Base-by-base conservation (phyloP, 805 yeast species). In the Kuraishia ogatae region DNA sequence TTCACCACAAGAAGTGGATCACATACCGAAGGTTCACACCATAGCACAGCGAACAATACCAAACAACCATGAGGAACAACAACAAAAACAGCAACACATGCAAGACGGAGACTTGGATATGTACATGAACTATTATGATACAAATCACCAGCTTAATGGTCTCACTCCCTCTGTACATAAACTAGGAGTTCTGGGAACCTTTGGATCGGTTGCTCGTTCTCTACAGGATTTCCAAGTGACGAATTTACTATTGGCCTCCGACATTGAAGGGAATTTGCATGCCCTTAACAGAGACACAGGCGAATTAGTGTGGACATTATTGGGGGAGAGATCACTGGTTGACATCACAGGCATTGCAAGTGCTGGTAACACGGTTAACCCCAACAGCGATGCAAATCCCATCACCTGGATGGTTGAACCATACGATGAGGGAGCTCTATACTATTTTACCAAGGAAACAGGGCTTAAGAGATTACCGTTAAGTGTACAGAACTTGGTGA, bases 371-470 rank as follows among this genome's bases (percentile, higher is more conserved):
- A 52, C 54, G 17, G 47, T 55, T 17, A 48, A 24, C n/a, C n/a
- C 48, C 39, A 20, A 22, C 17, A 28, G 46, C n/a, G 47, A 43
- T 39, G 54, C 59, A 39, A 66, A 67, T 2, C 72, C 74, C 21
- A 62, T 77, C 53, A 80, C 85, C 0, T 88, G 97, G 93, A 84
- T 93, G 53, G 93, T 94, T 1, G 99, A 94, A 61, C 98, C 98
- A 0, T 80, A 78, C 59, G 85, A 84, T 3, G 96, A 88, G 56
- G 99, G 99, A 1, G 74, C 85, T 0, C 73, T 94, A 2, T 92
- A 85, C 67, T 89, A 84, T 65, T 93, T 93, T 69, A 84, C 88
- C 17, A 83, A 84, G 19, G 81, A 80, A 39, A 72, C 71, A 22
- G 98, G 98, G 0, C 69, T 94, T 23, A 89, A 87, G 63, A 86